Evolutionary conservation across 139 green algal genomes (phyloP).

Genomic region (Zygnema circumcarinatum): DNA sequence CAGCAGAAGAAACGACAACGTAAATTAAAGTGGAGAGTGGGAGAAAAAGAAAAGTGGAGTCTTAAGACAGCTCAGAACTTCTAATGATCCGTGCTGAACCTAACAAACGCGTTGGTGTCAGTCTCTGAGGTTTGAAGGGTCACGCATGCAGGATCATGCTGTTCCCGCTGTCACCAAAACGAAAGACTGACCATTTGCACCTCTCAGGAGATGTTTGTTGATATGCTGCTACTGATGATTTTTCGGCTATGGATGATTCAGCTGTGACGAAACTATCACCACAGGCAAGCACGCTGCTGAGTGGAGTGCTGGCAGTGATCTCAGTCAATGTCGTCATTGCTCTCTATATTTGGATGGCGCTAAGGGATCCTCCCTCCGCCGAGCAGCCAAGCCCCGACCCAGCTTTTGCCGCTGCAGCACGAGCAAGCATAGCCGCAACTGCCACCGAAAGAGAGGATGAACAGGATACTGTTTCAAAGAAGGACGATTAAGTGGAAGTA

Average conservation of each 20-base stretch:
- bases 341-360: slow-evolving; percentile 8
- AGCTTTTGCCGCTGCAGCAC: slow-evolving; percentile 24
- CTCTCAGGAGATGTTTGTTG: too few species aligned
- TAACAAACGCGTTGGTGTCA: too few species aligned
- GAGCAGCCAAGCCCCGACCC: slow-evolving; percentile 24
- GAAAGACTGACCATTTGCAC: too few species aligned
- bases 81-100: too few species aligned
- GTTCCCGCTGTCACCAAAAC: too few species aligned
- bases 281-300: background rate
- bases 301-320: slow-evolving; percentile 16
- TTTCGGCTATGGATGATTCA: background rate
- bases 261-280: background rate
- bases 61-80: too few species aligned
- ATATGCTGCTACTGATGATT: too few species aligned
- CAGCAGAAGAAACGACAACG: too few species aligned
- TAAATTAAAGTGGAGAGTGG: too few species aligned
- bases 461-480: background rate
- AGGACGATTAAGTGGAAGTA: slow-evolving; percentile 2
- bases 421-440: background rate
- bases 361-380: slow-evolving; percentile 9
- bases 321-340: slow-evolving; percentile 24
- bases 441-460: background rate
- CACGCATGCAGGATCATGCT: too few species aligned
- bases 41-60: too few species aligned
- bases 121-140: too few species aligned